Percentiles rank a stretch among this genome's conserved stretches.
Evolutionary conservation across 2,329 filamentous ascomycete species (phyloP).

Genomic region (Colletotrichum coccodes): DNA sequence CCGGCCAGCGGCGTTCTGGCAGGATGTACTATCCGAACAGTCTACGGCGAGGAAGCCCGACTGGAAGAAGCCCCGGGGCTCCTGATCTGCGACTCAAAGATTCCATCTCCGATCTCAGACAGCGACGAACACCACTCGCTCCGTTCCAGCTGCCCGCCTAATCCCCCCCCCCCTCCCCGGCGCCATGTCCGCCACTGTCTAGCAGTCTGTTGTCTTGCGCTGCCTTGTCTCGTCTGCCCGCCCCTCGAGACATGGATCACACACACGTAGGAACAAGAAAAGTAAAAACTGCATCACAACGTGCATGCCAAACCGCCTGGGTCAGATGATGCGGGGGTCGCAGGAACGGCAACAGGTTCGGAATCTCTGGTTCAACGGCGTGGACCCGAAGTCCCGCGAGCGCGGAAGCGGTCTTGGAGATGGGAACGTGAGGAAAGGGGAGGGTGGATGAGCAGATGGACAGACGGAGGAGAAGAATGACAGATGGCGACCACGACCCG

Average conservation of each 20-base stretch:
- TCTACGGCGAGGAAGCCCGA: too few relatives aligned
- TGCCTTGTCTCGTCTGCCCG: background rate
- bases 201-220: background rate
- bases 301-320: too few relatives aligned
- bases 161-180: background rate
- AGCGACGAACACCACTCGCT: background rate
- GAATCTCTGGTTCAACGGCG: constrained; percentile 18
- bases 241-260: background rate
- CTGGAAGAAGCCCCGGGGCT: background rate
- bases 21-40: too few relatives aligned
- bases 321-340: background rate
- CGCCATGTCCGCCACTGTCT: constrained; percentile 3
- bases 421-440: background rate
- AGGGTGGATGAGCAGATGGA: background rate
- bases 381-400: constrained; percentile 13
- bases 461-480: background rate
- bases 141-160: background rate
- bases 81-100: constrained; percentile 9
- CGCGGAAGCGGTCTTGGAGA: background rate
- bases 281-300: too few relatives aligned
- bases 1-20: too few relatives aligned
- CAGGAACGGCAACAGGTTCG: constrained; percentile 5
- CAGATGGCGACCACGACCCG: background rate
- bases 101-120: constrained; percentile 21
- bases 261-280: background rate